Conservation (phyloP, 495 filamentous ascomycete species). For the Hyaloscypha finlandica region DNA sequence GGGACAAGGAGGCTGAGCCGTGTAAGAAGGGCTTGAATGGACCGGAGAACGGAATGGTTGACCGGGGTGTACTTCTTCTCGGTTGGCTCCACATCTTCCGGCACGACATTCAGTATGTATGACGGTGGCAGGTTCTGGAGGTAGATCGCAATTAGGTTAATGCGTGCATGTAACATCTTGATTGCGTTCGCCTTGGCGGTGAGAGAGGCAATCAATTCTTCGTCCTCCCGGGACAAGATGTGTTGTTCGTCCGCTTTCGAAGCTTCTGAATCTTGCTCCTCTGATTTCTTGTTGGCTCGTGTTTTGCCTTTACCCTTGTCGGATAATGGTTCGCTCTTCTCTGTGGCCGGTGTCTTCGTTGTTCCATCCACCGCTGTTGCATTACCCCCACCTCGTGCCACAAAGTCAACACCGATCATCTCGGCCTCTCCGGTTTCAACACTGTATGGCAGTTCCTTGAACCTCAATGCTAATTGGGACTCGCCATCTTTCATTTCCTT, state of each 20-base stretch:
- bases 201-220: slow-evolving; percentile 68
- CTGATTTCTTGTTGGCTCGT: slow-evolving; percentile 36
- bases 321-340: slow-evolving; percentile 27
- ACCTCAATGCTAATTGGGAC: slow-evolving; percentile 60
- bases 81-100: slow-evolving; percentile 38
- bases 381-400: slow-evolving; percentile 79
- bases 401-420: slow-evolving; percentile 94
- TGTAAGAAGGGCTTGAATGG: slow-evolving; percentile 64
- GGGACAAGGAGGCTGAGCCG: slow-evolving; percentile 62
- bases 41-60: slow-evolving; percentile 64
- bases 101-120: slow-evolving; percentile 45
- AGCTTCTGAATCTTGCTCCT: slow-evolving; percentile 41
- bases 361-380: slow-evolving; percentile 62
- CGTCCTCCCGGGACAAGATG: slow-evolving; percentile 72
- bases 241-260: slow-evolving; percentile 43
- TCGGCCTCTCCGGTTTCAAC: slow-evolving; percentile 95
- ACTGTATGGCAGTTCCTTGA: slow-evolving; percentile 80
- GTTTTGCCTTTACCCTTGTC: slow-evolving; percentile 37
- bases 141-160: slow-evolving; percentile 80
- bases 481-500: slow-evolving; percentile 77
- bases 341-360: slow-evolving; percentile 27
- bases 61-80: slow-evolving; percentile 45
- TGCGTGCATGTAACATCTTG: slow-evolving; percentile 83
- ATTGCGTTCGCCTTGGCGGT: slow-evolving; percentile 89
- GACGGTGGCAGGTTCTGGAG: slow-evolving; percentile 70